Evolutionary conservation across 345 rosid species (phyloP), one percentile per base, ranked within the genome.

Genomic region (Brassica incana): DNA sequence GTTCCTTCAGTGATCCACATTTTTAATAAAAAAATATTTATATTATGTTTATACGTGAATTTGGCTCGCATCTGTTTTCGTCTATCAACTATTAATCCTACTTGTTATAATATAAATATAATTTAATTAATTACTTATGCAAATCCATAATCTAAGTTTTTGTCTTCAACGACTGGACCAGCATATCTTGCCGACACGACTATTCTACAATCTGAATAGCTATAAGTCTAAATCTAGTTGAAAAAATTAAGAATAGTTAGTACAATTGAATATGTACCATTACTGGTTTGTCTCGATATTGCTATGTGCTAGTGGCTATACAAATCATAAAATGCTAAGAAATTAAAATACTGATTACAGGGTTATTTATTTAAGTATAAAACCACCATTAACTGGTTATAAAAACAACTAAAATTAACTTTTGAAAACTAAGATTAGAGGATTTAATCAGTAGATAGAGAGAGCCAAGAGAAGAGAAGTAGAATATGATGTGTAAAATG

Each of bases 171-270:
- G 68, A 33, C 12, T 52, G 23, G 54, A 79, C 33, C 65, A 73
- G 40, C n/a, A 33, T 8, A 81, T 82, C 79, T 85, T 72, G 98
- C 97, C 95, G 95, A 94, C 97, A 90, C 80, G 73, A 76, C 71
- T 83, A 84, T 77, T 82, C 59, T 61, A 67, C 69, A 33, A 6
- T 20, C 14, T 23, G 40, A 18, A 59, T 59, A 40, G 40, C 11
- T 48, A 27, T 38, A 56, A 4, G 33, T 14, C 69, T 29, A 67
- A 38, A 67, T 27, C 69, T 48, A 73, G 43, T 18, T 43, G 58
- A 65, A 77, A 65, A 77, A 63, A 27, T 65, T 33, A 50, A n/a
- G 58, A 71, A 52, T 20, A 15, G 36, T 69, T 45, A 8, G 36
- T 77, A 61, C 3, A 58, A 3, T 38, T 36, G 56, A 66, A n/a